phyloP scores from a whole-genome alignment of 306 rosid genomes.

The Oemleria cerasiformis region DNA sequence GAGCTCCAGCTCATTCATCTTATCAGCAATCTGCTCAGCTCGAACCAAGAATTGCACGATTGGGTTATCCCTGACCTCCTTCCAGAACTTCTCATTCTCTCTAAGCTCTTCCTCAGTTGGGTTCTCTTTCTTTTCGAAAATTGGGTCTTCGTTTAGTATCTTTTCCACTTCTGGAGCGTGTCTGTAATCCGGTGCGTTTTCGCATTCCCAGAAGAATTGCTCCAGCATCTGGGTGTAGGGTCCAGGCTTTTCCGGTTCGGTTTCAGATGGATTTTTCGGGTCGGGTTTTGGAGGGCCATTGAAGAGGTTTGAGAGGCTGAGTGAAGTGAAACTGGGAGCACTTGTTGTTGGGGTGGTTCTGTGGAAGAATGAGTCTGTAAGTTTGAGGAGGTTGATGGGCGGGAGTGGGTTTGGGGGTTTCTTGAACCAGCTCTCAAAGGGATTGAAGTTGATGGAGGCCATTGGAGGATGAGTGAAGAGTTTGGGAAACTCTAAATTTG shows the following conservation, averaged over 20 bases:
- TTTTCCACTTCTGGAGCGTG: conserved; percentile 75
- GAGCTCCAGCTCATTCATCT: conserved; percentile 56
- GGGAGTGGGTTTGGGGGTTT: conserved; percentile 64
- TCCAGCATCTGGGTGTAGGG: conserved; percentile 43
- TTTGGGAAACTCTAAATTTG: not conserved
- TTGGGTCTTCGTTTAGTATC: conserved; percentile 46
- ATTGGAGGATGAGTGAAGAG: conserved; percentile 21
- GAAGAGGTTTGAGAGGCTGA: conserved; percentile 42
- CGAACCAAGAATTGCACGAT: conserved; percentile 49
- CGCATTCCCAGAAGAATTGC: conserved; percentile 70
- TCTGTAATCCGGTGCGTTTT: conserved; percentile 55
- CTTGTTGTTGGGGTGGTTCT: not conserved
- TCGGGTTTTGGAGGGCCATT: conserved; percentile 24
- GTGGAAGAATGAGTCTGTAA: conserved; percentile 30
- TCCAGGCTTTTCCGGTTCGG: conserved; percentile 43
- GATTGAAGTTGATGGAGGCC: conserved; percentile 86
- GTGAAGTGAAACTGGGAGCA: conserved; percentile 58
- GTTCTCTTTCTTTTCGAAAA: conserved; percentile 53
- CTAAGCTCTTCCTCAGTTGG: conserved; percentile 54
- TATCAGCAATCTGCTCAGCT: conserved; percentile 58
- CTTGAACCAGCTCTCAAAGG: conserved; percentile 72
- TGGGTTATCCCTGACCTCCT: conserved; percentile 46
- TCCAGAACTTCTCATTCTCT: conserved; percentile 54
- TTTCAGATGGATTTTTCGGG: not conserved
- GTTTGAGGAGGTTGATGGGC: conserved; percentile 35